Percentiles rank a stretch among this genome's conserved stretches.
Conservation (phyloP, 805 yeast genomes). For the Saccharomycopsis amapae region DNA sequence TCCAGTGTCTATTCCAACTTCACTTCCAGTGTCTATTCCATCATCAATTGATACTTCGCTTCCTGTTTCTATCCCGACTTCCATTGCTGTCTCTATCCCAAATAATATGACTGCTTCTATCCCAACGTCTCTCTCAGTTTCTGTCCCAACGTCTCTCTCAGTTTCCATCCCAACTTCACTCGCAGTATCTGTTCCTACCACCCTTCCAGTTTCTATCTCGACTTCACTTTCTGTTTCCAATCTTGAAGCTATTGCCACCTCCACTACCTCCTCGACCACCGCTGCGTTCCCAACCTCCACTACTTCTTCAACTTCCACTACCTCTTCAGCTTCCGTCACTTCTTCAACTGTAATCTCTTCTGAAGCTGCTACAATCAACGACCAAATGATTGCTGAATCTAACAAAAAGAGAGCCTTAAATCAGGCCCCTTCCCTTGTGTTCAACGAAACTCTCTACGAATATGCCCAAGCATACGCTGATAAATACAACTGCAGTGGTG, state of each 20-base stretch:
- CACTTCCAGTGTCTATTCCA: too few species aligned
- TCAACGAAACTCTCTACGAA: conserved; percentile 46
- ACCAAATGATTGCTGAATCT: conserved; percentile 48
- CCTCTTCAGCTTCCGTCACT: too few species aligned
- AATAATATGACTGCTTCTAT: conserved; percentile 25
- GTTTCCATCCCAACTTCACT: too few species aligned
- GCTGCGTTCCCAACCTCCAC: too few species aligned
- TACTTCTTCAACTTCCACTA: conserved; percentile 16
- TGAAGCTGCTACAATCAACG: conserved; percentile 23
- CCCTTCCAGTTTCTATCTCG: too few species aligned
- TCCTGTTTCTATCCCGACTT: conserved; percentile 25
- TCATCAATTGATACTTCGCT: too few species aligned
- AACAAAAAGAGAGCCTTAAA: conserved; percentile 51
- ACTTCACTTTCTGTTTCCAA: too few species aligned
- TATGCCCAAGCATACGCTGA: conserved; percentile 55
- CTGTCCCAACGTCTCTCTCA: conserved; percentile 19
- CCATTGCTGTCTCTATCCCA: conserved; percentile 22
- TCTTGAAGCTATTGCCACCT: too few species aligned
- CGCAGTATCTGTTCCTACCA: too few species aligned
- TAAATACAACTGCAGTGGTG: conserved; percentile 48
- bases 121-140: conserved; percentile 25
- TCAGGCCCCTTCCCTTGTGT: conserved; percentile 41
- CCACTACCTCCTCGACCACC: too few species aligned
- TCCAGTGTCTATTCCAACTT: too few species aligned
- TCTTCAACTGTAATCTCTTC: conserved; percentile 21